Evolutionary conservation across 169 alveolate species (phyloP).

Genomic region (Cytauxzoon felis): DNA sequence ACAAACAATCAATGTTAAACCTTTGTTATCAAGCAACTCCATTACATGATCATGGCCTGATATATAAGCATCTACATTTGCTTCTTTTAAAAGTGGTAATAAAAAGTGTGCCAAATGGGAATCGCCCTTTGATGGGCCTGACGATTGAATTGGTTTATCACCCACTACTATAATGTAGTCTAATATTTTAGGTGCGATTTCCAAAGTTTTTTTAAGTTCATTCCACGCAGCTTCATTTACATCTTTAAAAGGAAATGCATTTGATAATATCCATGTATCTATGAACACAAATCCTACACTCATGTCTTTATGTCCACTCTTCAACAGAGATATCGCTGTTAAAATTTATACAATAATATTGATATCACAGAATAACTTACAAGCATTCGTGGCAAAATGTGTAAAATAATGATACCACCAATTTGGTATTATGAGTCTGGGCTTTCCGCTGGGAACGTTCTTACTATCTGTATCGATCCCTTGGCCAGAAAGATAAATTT

Average conservation of each 20-base stretch:
- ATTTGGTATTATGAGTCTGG: constrained; percentile 87
- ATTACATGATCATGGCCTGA: constrained; percentile 84
- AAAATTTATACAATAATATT: neutral
- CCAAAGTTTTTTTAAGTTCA: constrained; percentile 78
- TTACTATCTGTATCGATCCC: constrained; percentile 27
- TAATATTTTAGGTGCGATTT: constrained; percentile 77
- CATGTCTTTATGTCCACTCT: constrained; percentile 79
- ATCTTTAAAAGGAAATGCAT: constrained; percentile 78
- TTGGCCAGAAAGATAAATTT: constrained; percentile 62
- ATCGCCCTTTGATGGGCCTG: constrained; percentile 85
- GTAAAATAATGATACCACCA: constrained; percentile 86
- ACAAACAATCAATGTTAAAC: constrained; percentile 68
- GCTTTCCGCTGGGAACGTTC: constrained; percentile 52
- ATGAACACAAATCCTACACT: constrained; percentile 81
- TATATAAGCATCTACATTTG: constrained; percentile 85
- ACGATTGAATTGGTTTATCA: constrained; percentile 83
- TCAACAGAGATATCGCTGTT: constrained; percentile 56
- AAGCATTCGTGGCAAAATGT: constrained; percentile 77
- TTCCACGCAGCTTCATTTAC: constrained; percentile 82
- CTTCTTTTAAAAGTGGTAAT: constrained; percentile 80
- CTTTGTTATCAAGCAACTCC: constrained; percentile 70
- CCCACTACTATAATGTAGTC: constrained; percentile 87
- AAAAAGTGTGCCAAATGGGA: constrained; percentile 75
- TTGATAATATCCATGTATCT: constrained; percentile 86
- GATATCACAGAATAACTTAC: constrained; percentile 29